phyloP scores from a whole-genome alignment of 2,329 filamentous ascomycete species.

The Dissoconium aciculare region DNA sequence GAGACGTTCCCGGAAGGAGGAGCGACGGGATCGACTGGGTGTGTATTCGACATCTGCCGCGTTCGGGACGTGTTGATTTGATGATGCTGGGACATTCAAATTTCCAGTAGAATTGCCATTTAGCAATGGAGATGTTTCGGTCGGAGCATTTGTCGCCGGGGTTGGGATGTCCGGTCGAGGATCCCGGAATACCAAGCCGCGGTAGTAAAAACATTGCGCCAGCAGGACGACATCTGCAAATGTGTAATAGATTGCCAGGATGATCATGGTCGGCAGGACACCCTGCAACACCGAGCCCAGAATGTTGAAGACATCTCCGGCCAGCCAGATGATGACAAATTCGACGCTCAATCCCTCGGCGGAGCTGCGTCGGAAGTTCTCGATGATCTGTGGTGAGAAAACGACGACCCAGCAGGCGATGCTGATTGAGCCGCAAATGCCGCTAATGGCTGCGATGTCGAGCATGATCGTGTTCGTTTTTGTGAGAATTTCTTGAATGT shows the following conservation, averaged over 20 bases:
- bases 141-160: conserved; percentile 15
- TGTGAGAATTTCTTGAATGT: too few relatives aligned
- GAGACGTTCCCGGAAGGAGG: conserved; percentile 34
- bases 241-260: conserved; percentile 41
- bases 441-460: conserved; percentile 67
- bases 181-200: conserved; percentile 71
- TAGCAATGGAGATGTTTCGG: conserved; percentile 24
- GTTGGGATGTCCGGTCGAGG: conserved; percentile 33
- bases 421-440: conserved; percentile 86
- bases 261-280: conserved; percentile 80
- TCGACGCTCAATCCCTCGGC: conserved; percentile 80
- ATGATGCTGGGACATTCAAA: conserved; percentile 15
- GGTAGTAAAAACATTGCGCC: conserved; percentile 87
- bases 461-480: too few relatives aligned
- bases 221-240: conserved; percentile 80
- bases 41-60: conserved; percentile 16
- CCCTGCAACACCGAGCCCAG: conserved; percentile 81
- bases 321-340: conserved; percentile 83
- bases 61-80: conserved; percentile 7
- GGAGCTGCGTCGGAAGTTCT: conserved; percentile 74
- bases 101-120: conserved; percentile 20
- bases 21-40: conserved; percentile 16
- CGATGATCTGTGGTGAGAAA: conserved; percentile 91
- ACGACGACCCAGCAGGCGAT: conserved; percentile 98
- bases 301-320: conserved; percentile 93